Base-by-base conservation (phyloP, 768 basidiomycete species). In the Trametes meyenii region DNA sequence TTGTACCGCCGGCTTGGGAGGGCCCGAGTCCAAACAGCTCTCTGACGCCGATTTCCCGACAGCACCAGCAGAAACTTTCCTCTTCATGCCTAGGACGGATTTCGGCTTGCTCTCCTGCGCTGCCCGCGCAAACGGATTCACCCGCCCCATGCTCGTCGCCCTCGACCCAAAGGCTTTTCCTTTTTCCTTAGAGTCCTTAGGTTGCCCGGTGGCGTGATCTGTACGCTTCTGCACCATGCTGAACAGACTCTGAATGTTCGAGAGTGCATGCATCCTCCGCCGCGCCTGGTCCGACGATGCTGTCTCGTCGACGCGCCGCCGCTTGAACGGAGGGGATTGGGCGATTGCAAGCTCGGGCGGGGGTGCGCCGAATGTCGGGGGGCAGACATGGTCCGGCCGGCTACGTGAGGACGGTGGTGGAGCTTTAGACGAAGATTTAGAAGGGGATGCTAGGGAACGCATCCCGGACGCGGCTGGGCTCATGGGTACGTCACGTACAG, bases 191-290 rank as follows among this genome's bases (percentile, higher is more conserved):
- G 13, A 33, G 2, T 23, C 42, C 36, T 13, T n/a, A n/a, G 43
- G 14, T 8, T 33, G 29, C 8, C 4, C 29, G 29, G 29, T 33
- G 29, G 29, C 29, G 21, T 38, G 8, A 7, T 52, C 39, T 14
- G 46, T 4, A 24, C 52, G 51, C 33, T 58, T 53, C 53, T 61
- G 60, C 24, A 56, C 60, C 44, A 62, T 57, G 10, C 39, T 55
- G 46, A 59, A 19, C 52, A 65, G 45, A 35, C 36, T 48, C 53
- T 59, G 56, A 14, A 65, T 55, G 45, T 51, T 62, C 42, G 60
- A 55, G 14, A 62, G 48, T 24, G 60, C 54, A 43, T 46, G 49
- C 60, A 51, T 62, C 46, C 60, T 33, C 45, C 40, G 45, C 2
- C 60, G 64, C 38, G 42, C 64, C 40, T 61, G 50, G 38, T 61